Conservation (phyloP, 805 yeast species). For the Candida fluviatilis region DNA sequence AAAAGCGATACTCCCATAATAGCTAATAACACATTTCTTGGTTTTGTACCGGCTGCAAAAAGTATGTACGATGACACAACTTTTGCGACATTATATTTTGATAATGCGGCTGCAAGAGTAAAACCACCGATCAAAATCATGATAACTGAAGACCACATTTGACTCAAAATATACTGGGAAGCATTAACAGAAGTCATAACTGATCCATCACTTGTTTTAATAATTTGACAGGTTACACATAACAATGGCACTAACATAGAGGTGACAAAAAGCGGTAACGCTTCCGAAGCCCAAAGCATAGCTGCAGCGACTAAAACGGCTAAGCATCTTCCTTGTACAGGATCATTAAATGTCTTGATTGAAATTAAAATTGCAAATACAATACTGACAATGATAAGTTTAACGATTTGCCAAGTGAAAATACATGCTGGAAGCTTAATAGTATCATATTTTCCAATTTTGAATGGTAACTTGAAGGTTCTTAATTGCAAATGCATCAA, state of each 20-base stretch:
- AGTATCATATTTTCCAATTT: conserved; percentile 11
- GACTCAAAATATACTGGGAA: conserved; percentile 68
- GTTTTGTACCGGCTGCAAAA: conserved; percentile 81
- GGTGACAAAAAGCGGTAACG: conserved; percentile 47
- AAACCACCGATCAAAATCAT: conserved; percentile 90
- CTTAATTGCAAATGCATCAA: conserved; percentile 18
- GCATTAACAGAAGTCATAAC: conserved; percentile 66
- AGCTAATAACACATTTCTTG: conserved; percentile 68
- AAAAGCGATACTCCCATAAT: conserved; percentile 85
- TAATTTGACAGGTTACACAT: conserved; percentile 43
- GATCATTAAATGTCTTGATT: conserved; percentile 58
- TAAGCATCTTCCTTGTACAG: conserved; percentile 67
- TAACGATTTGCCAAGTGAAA: conserved; percentile 44
- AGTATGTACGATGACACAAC: conserved; percentile 77
- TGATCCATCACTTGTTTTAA: conserved; percentile 38
- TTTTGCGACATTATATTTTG: conserved; percentile 87
- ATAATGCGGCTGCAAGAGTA: conserved; percentile 89
- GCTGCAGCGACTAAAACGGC: conserved; percentile 59
- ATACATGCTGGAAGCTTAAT: conserved; percentile 44
- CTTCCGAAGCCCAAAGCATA: conserved; percentile 50
- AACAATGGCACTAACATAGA: conserved; percentile 46
- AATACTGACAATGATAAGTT: conserved; percentile 44
- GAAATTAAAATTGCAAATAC: conserved; percentile 51
- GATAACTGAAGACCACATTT: conserved; percentile 96
- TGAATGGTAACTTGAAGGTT: conserved; percentile 17